Percentiles rank a stretch among this genome's conserved stretches.
These are phyloP conservation scores for Camellia sinensis DNA, from an alignment of 148 eudicot genomes.

Conservation along the genomic window DNA sequence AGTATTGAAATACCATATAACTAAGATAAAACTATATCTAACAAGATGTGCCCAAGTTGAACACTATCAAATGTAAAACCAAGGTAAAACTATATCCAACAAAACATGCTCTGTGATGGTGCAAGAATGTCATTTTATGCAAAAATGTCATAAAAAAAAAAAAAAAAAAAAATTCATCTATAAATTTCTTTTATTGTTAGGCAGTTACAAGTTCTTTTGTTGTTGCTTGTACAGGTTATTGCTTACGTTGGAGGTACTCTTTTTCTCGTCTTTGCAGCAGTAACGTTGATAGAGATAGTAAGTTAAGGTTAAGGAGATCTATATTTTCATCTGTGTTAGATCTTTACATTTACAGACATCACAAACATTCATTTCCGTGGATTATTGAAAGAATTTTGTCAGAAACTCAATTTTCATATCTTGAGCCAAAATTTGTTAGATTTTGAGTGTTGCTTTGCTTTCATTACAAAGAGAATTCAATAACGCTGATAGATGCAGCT, in stretches of 20 bases:
- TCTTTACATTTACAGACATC: neutral
- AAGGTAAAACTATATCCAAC: neutral
- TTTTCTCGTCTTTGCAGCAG: constrained; percentile 78
- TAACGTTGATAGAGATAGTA: constrained; percentile 73
- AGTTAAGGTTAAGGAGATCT: constrained; percentile 26
- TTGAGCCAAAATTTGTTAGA: neutral
- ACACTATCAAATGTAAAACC: neutral
- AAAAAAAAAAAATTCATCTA: too few species aligned
- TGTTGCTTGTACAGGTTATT: constrained; percentile 49
- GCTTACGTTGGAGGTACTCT: constrained; percentile 84
- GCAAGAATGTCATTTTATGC: neutral
- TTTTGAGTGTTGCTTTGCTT: neutral
- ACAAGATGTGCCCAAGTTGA: too few species aligned
- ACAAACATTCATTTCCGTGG: constrained; percentile 1
- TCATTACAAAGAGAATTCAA: neutral
- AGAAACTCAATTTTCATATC: neutral
- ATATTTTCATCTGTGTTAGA: neutral
- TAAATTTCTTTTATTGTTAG: neutral
- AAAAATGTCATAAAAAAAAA: too few species aligned
- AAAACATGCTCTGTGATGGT: neutral
- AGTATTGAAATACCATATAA: too few species aligned
- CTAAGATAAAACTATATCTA: too few species aligned
- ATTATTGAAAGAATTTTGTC: neutral
- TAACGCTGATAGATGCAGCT: too few species aligned
- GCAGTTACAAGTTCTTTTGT: neutral